Base-by-base conservation (phyloP, 768 basidiomycete genomes). In the Bullera alba region DNA sequence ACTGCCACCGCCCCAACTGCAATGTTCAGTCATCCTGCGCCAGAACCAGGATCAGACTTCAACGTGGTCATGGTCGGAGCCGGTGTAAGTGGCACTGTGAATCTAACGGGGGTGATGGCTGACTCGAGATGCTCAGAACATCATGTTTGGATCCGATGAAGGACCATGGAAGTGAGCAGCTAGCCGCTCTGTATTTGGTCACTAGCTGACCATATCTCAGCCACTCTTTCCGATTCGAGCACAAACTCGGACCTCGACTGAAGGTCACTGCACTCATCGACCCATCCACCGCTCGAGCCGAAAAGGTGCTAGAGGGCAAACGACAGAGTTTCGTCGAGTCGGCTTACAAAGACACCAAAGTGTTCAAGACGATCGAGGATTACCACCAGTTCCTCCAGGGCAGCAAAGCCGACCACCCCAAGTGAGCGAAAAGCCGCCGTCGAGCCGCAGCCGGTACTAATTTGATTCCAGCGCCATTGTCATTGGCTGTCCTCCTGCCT, bases 181-280 rank as follows among this genome's bases (percentile, higher is more conserved):
- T 34, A 34, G 14, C 38, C n/a, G 8, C 17, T 36, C 12, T 22
- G 15, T 25, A 23, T 29, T 19, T 8, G 21, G 30, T 22, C 22
- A 46, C 41, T 46, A 10, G 19, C 37, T 10, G 37, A 14, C 19
- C 26, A 32, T 32, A 34, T 10, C 30, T 54, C n/a, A 72, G 74
- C 59, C 75, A 76, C 67, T 76, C 75, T 34, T 75, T 75, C 73
- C 74, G 75, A 54, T 71, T 76, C 57, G 75, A 76, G 56, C 73
- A 89, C 74, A 92, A 97, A 78, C 85, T 97, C 53, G 93, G 93
- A 41, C 84, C 83, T 19, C 87, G 93, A 58, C 86, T 97, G 73
- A 96, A 93, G 72, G 88, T 99, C 50, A 82, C 92, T 56, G 93
- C 89, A 22, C 77, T 99, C 51, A 84, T 99, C 67, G 93, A 99